phyloP scores from a whole-genome alignment of 2,329 filamentous ascomycete species.

The Clathrospora elynae region DNA sequence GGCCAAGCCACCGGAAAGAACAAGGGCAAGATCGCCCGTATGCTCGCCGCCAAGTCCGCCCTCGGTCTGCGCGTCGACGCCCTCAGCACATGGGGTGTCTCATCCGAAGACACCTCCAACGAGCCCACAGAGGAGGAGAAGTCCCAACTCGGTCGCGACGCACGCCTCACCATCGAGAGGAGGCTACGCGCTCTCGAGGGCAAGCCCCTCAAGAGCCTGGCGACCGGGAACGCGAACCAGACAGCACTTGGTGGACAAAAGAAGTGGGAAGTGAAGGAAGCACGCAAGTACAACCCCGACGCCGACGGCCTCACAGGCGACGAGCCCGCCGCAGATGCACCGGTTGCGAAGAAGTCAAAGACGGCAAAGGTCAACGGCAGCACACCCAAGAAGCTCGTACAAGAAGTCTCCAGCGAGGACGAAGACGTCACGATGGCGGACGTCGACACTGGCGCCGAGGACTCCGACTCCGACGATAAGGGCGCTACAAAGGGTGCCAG shows the following conservation, averaged over 20 bases:
- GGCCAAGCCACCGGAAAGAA: constrained; percentile 97
- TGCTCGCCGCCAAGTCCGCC: constrained; percentile 90
- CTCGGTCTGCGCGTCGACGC: constrained; percentile 93
- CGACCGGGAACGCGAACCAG: constrained; percentile 62
- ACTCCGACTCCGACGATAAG: constrained; percentile 43
- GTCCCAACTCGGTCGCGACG: constrained; percentile 74
- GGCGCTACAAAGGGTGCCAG: constrained; percentile 43
- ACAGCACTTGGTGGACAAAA: constrained; percentile 55
- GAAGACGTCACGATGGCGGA: constrained; percentile 50
- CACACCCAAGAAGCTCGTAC: constrained; percentile 53
- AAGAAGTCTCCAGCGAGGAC: constrained; percentile 55
- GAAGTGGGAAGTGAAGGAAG: constrained; percentile 92
- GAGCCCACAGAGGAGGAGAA: constrained; percentile 86
- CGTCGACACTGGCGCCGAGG: constrained; percentile 44
- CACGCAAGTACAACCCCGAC: constrained; percentile 91
- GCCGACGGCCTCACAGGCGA: constrained; percentile 81
- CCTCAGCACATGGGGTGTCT: constrained; percentile 74
- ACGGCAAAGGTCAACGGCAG: constrained; percentile 48
- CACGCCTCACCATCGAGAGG: constrained; percentile 75
- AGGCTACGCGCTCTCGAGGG: constrained; percentile 81
- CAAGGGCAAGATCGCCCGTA: constrained; percentile 99
- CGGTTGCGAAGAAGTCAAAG: constrained; percentile 59
- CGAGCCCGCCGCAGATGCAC: constrained; percentile 57
- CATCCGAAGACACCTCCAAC: constrained; percentile 54
- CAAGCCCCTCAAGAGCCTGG: constrained; percentile 81